Evolutionary conservation across 1,139 yeast genomes (phyloP).

Genomic region (Meyerozyma carpophila): DNA sequence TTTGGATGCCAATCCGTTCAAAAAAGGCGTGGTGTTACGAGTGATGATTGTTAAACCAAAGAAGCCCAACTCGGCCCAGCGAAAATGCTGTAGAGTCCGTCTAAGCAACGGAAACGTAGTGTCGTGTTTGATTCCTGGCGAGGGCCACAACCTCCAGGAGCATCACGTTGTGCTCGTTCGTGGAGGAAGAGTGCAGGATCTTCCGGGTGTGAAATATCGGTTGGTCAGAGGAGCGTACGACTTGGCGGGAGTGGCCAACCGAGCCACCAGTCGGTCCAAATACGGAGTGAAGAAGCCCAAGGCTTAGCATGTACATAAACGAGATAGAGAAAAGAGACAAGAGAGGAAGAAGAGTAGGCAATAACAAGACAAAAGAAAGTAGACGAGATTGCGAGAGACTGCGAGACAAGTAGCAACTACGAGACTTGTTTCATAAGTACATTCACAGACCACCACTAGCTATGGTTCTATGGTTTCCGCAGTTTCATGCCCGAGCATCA

Average conservation of each 20-base stretch:
- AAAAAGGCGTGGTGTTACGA: constrained; percentile 90
- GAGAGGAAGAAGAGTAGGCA: no score
- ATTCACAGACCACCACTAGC: background rate
- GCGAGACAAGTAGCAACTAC: constrained; percentile 3
- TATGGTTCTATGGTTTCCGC: background rate
- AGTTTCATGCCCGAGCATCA: constrained; percentile 22
- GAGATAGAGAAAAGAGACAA: background rate
- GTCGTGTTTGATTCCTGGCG: constrained; percentile 96
- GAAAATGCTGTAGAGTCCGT: constrained; percentile 95
- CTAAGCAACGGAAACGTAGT: constrained; percentile 84
- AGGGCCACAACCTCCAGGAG: constrained; percentile 97
- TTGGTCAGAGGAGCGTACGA: constrained; percentile 92
- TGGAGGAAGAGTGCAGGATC: constrained; percentile 97
- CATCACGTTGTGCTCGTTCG: constrained; percentile 94
- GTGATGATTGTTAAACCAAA: constrained; percentile 95
- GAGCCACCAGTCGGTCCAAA: constrained; percentile 84
- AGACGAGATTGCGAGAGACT: background rate
- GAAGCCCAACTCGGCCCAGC: constrained; percentile 96
- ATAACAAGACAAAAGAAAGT: background rate
- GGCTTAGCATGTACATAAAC: constrained; percentile 15
- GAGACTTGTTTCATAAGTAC: no score
- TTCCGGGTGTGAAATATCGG: constrained; percentile 97
- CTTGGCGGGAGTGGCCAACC: constrained; percentile 90
- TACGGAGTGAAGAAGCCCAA: constrained; percentile 91
- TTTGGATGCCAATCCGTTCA: constrained; percentile 73